phyloP scores from a whole-genome alignment of 1,139 yeast species.

The Yarrowia galli region DNA sequence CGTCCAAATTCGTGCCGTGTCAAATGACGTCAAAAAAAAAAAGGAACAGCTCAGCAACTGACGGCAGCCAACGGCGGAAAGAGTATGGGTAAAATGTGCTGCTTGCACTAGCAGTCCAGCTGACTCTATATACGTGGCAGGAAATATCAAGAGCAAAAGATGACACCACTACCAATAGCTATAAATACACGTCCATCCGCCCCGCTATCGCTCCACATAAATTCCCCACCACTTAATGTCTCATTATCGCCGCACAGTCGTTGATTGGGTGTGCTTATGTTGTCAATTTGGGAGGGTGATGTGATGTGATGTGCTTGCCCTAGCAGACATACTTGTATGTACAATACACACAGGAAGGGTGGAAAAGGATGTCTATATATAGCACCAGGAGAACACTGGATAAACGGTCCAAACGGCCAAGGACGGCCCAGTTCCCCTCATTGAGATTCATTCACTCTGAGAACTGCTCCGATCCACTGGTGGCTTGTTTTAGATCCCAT shows the following conservation, averaged over 20 bases:
- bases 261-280: conserved; percentile 20
- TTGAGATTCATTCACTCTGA: not conserved
- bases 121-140: too few relatives aligned
- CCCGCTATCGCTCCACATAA: not conserved
- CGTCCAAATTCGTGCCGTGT: not conserved
- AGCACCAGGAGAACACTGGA: too few relatives aligned
- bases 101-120: too few relatives aligned
- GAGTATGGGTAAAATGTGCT: too few relatives aligned
- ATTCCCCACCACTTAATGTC: conserved; percentile 9
- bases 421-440: not conserved
- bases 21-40: conserved; percentile 22
- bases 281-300: not conserved
- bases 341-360: too few relatives aligned
- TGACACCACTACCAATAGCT: not conserved
- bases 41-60: conserved; percentile 18
- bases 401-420: not conserved
- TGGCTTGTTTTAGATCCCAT: not conserved
- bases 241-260: conserved; percentile 25
- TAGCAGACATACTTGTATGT: too few relatives aligned
- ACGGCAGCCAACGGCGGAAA: too few relatives aligned
- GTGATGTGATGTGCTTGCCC: too few relatives aligned
- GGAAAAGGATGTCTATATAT: too few relatives aligned
- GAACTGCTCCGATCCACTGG: not conserved
- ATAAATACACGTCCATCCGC: too few relatives aligned
- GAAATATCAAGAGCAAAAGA: not conserved